Conservation (phyloP, 2,329 filamentous ascomycete species). For the Aspergillus oerlinghausenensis region DNA sequence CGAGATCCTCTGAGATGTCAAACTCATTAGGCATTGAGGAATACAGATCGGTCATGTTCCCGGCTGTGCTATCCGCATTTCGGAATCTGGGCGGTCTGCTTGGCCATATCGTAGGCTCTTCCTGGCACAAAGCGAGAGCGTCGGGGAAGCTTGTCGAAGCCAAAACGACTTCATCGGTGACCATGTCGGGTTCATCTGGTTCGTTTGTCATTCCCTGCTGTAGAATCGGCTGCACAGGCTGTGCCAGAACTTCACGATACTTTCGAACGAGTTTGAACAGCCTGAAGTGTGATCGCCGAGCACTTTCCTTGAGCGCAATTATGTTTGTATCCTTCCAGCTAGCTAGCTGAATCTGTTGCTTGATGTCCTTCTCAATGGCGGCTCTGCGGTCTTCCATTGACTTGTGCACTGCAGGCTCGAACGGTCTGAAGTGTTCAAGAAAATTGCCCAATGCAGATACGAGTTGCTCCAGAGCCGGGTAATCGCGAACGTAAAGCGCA, state of each 20-base stretch:
- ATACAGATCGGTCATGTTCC: constrained; percentile 67
- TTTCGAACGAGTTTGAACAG: constrained; percentile 88
- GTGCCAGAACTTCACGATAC: constrained; percentile 73
- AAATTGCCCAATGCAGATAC: constrained; percentile 69
- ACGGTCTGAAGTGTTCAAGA: constrained; percentile 68
- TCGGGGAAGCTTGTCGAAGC: constrained; percentile 23
- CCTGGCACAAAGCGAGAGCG: constrained; percentile 30
- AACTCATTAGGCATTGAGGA: constrained; percentile 49
- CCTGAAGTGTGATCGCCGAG: constrained; percentile 83
- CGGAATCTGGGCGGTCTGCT: constrained; percentile 61
- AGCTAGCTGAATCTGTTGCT: constrained; percentile 83
- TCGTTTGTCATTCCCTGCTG: constrained; percentile 30
- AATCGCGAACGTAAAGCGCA: constrained; percentile 55
- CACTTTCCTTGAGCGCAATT: constrained; percentile 79
- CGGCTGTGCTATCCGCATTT: constrained; percentile 64
- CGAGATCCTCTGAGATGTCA: constrained; percentile 56
- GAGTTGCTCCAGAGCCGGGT: constrained; percentile 56
- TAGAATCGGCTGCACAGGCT: constrained; percentile 64
- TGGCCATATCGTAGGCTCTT: constrained; percentile 29
- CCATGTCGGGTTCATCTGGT: constrained; percentile 25
- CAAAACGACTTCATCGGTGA: constrained; percentile 8
- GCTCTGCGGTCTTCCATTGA: constrained; percentile 63
- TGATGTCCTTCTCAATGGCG: constrained; percentile 84
- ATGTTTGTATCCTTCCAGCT: constrained; percentile 99
- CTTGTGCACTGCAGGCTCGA: constrained; percentile 61